Evolutionary conservation across 2,329 filamentous ascomycete species (phyloP).

Genomic region (Aureobasidium sp.): DNA sequence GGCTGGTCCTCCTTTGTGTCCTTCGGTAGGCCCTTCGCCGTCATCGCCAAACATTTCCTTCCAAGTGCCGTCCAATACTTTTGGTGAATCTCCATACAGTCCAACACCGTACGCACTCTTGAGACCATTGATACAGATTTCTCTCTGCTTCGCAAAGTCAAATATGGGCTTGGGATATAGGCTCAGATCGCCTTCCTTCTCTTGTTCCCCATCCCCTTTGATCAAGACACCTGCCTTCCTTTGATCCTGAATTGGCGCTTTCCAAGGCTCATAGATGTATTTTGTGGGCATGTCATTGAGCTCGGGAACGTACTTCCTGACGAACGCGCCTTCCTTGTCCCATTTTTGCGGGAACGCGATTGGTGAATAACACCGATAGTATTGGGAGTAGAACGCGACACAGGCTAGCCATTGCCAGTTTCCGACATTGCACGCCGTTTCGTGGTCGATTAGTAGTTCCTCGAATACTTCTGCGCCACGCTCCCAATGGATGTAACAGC

Average conservation of each 20-base stretch:
- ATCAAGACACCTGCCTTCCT: slow-evolving; percentile 58
- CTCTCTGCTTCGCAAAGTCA: slow-evolving; percentile 56
- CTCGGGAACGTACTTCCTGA: slow-evolving; percentile 60
- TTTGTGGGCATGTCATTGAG: slow-evolving; percentile 52
- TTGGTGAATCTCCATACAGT: slow-evolving; percentile 54
- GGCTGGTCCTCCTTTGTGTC: slow-evolving; percentile 30
- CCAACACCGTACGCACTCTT: slow-evolving; percentile 60
- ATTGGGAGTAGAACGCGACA: slow-evolving; percentile 65
- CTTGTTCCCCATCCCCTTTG: slow-evolving; percentile 40
- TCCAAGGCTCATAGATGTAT: slow-evolving; percentile 75
- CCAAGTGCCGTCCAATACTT: slow-evolving; percentile 54
- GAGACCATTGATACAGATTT: slow-evolving; percentile 56
- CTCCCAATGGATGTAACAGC: slow-evolving; percentile 73
- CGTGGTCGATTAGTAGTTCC: slow-evolving; percentile 66
- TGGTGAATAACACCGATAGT: slow-evolving; percentile 61
- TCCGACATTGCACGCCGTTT: slow-evolving; percentile 61
- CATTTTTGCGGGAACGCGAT: slow-evolving; percentile 66
- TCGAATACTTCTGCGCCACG: slow-evolving; percentile 70
- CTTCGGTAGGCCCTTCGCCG: slow-evolving; percentile 37
- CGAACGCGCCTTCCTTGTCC: slow-evolving; percentile 59
- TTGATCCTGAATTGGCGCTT: slow-evolving; percentile 58
- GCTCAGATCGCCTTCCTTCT: slow-evolving; percentile 35
- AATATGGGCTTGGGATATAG: slow-evolving; percentile 69
- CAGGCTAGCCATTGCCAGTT: slow-evolving; percentile 76
- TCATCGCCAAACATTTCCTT: slow-evolving; percentile 39